phyloP scores from a whole-genome alignment of 306 rosid species.

The Neltuma alba region DNA sequence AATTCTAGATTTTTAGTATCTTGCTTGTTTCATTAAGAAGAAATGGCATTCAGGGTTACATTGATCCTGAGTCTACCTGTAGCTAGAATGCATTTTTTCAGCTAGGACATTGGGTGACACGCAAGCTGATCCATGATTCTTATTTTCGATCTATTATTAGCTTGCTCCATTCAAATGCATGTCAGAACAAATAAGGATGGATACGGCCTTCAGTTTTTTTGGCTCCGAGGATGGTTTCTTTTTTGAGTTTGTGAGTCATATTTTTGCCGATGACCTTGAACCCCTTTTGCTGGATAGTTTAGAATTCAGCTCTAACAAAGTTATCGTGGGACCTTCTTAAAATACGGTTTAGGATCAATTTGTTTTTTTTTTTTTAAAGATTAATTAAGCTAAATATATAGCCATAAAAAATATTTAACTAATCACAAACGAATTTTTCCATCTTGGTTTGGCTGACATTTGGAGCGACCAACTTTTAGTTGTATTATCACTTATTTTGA shows the following conservation, averaged over 20 bases:
- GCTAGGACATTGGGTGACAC: not conserved
- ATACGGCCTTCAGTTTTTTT: not conserved
- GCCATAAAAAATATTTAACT: not conserved
- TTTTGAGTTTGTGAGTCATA: not conserved
- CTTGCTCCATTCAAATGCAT: not conserved
- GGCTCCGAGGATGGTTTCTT: not conserved
- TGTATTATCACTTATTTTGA: not conserved
- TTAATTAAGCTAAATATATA: not conserved
- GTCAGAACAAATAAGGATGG: not conserved
- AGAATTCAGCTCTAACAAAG: not conserved
- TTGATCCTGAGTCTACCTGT: not conserved
- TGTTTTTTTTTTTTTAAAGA: not conserved
- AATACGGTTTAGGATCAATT: not conserved
- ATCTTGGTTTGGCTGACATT: conserved; percentile 6
- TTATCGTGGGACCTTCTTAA: not conserved
- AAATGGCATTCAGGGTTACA: not conserved
- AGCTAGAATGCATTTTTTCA: not conserved
- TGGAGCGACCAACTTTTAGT: not conserved
- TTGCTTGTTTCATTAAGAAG: not conserved
- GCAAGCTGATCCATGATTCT: not conserved
- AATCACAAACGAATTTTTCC: not conserved
- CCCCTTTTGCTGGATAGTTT: not conserved
- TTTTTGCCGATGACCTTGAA: not conserved
- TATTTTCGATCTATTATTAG: not conserved
- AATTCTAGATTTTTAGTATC: not conserved